These are phyloP conservation scores for Chrysophaeum taylorii DNA, from an alignment of 352 stramenopile species.

Conservation along the genomic window DNA sequence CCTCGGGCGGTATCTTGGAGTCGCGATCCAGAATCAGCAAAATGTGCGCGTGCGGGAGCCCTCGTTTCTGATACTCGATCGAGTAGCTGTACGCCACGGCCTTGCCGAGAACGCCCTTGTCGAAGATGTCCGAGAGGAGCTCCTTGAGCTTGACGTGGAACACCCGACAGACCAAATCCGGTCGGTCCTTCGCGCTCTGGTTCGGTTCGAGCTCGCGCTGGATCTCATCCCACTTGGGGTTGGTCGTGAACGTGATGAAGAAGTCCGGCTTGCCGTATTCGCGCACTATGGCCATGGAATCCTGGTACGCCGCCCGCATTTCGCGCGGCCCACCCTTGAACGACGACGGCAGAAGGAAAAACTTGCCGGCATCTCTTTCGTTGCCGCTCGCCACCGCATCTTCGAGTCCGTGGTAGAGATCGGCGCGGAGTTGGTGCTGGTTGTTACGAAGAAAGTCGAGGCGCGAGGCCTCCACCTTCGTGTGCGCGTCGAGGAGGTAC, in stretches of 20 bases:
- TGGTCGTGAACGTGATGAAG: conserved; percentile 50
- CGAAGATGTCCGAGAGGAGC: conserved; percentile 32
- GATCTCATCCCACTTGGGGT: conserved; percentile 43
- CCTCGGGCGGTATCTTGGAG: conserved; percentile 20
- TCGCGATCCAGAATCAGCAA: conserved; percentile 39
- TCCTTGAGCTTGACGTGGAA: conserved; percentile 35
- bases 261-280: conserved; percentile 34
- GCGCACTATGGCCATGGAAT: conserved; percentile 40
- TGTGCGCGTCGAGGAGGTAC: conserved; percentile 23
- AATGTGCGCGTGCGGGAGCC: conserved; percentile 42
- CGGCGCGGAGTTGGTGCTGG: conserved; percentile 14
- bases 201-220: conserved; percentile 20
- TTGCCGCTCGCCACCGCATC: conserved; percentile 12
- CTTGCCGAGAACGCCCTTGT: conserved; percentile 32
- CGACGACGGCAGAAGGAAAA: conserved; percentile 7
- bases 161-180: conserved; percentile 35
- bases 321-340: conserved; percentile 21
- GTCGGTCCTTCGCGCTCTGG: conserved; percentile 18
- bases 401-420: conserved; percentile 18
- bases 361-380: not conserved
- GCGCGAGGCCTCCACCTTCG: conserved; percentile 22
- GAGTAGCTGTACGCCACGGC: conserved; percentile 29
- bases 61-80: conserved; percentile 48
- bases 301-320: conserved; percentile 26
- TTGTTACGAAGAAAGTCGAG: conserved; percentile 19